phyloP scores from a whole-genome alignment of 768 basidiomycete species.

The Pilatotrama ljubarskyi region DNA sequence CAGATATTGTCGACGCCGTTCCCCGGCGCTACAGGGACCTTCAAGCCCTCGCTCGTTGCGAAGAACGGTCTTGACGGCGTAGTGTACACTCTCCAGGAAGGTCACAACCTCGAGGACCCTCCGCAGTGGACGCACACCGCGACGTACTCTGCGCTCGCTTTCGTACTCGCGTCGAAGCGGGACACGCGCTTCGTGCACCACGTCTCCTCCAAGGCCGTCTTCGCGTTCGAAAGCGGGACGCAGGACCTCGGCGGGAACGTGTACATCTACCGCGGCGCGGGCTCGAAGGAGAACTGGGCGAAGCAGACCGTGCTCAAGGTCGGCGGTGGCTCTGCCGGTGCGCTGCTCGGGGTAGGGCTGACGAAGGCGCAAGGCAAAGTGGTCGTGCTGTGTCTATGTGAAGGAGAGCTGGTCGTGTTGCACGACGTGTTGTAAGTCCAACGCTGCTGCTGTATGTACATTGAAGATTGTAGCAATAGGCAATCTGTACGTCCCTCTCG shows the following conservation, averaged over 20 bases:
- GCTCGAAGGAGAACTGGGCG: constrained; percentile 56
- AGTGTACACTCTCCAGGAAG: constrained; percentile 50
- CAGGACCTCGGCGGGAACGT: constrained; percentile 74
- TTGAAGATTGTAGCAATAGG: background rate
- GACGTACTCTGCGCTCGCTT: constrained; percentile 90
- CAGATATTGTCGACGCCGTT: constrained; percentile 70
- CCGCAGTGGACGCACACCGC: constrained; percentile 67
- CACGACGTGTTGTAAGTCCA: constrained; percentile 36
- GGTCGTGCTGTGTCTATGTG: constrained; percentile 71
- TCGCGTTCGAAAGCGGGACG: constrained; percentile 84
- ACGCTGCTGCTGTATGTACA: background rate
- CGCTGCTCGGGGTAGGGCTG: constrained; percentile 73
- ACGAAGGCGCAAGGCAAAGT: constrained; percentile 35
- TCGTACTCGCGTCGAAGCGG: constrained; percentile 90
- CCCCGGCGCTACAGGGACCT: constrained; percentile 45
- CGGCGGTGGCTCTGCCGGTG: constrained; percentile 67
- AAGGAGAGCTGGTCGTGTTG: constrained; percentile 70
- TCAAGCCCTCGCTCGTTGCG: constrained; percentile 51
- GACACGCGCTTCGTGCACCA: constrained; percentile 90
- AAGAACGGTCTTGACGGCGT: constrained; percentile 77
- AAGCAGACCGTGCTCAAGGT: constrained; percentile 83
- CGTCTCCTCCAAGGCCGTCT: constrained; percentile 50
- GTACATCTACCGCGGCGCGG: constrained; percentile 75
- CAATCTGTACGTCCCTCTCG: background rate
- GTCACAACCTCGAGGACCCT: constrained; percentile 23